A percentile compares a stretch with the other conserved stretches of the same genome.
Evolutionary conservation across 495 filamentous ascomycete genomes (phyloP).

Genomic region (Jackrogersella multiformis): DNA sequence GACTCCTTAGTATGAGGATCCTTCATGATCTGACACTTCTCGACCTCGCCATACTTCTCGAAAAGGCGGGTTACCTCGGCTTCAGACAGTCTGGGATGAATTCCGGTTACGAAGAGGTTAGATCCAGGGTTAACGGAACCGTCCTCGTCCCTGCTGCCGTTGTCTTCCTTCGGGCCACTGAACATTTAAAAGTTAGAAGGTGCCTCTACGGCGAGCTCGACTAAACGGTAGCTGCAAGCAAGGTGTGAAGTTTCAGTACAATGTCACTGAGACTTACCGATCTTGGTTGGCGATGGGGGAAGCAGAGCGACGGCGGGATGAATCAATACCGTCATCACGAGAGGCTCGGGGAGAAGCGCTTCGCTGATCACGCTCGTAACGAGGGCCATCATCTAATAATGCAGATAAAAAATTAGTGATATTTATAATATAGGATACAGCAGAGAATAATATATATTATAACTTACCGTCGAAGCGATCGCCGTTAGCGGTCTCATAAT

Average conservation of each 20-base stretch:
- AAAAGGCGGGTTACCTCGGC: slow-evolving; percentile 92
- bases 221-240: neutral
- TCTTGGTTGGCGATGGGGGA: slow-evolving; percentile 73
- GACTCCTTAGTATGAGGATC: slow-evolving; percentile 98
- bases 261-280: slow-evolving; percentile 69
- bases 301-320: slow-evolving; percentile 74
- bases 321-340: slow-evolving; percentile 73
- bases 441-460: neutral
- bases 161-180: slow-evolving; percentile 60
- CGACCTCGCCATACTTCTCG: slow-evolving; percentile 97
- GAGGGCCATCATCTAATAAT: slow-evolving; percentile 73
- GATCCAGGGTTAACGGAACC: slow-evolving; percentile 89
- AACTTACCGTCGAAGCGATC: slow-evolving; percentile 85
- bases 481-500: slow-evolving; percentile 84
- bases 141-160: slow-evolving; percentile 71
- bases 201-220: neutral
- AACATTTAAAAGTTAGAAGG: slow-evolving; percentile 33
- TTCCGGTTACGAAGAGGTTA: slow-evolving; percentile 98
- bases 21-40: slow-evolving; percentile 99
- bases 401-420: slow-evolving; percentile 24
- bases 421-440: neutral
- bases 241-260: neutral
- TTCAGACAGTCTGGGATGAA: slow-evolving; percentile 93
- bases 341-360: slow-evolving; percentile 85
- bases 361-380: slow-evolving; percentile 82